A percentile compares a stretch with the other conserved stretches of the same genome.
Conservation (phyloP, 805 yeast genomes). For the Yarrowia sp. region DNA sequence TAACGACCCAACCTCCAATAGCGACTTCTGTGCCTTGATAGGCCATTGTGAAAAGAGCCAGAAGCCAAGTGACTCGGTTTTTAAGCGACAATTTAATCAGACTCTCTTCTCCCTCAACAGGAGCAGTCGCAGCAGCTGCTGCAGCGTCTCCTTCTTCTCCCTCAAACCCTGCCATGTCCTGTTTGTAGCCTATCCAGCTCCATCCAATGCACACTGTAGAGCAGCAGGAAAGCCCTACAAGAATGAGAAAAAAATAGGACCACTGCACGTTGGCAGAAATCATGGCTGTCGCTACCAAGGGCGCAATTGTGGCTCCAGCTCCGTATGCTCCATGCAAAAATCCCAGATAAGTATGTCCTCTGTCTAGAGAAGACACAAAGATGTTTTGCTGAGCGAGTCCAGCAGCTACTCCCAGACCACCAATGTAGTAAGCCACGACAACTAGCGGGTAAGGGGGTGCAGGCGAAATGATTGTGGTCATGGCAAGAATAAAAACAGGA, state of each 20-base stretch:
- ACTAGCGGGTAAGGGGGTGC: slow-evolving; percentile 4
- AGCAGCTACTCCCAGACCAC: slow-evolving; percentile 1
- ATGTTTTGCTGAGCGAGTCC: slow-evolving; percentile 15
- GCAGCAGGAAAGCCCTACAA: slow-evolving; percentile 41
- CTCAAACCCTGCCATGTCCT: slow-evolving; percentile 20
- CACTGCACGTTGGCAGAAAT: slow-evolving; percentile 49
- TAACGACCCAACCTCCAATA: slow-evolving; percentile 67
- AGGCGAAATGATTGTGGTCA: slow-evolving; percentile 6
- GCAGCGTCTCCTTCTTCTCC: slow-evolving; percentile 2
- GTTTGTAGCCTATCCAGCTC: slow-evolving; percentile 44
- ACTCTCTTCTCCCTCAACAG: background rate
- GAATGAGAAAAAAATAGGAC: slow-evolving; percentile 53
- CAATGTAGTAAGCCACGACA: background rate
- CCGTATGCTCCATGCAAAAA: slow-evolving; percentile 68
- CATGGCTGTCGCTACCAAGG: slow-evolving; percentile 59
- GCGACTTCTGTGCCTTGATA: slow-evolving; percentile 70
- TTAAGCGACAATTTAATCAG: slow-evolving; percentile 20
- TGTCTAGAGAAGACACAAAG: background rate
- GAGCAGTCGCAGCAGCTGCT: background rate
- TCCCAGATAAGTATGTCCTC: slow-evolving; percentile 45
- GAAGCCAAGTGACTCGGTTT: slow-evolving; percentile 39
- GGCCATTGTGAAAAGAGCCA: slow-evolving; percentile 53
- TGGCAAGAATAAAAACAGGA: slow-evolving; percentile 4
- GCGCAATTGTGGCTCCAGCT: slow-evolving; percentile 65
- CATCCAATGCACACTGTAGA: slow-evolving; percentile 40